Evolutionary conservation across 495 filamentous ascomycete genomes (phyloP).

Genomic region (Penicillium tannophilum): DNA sequence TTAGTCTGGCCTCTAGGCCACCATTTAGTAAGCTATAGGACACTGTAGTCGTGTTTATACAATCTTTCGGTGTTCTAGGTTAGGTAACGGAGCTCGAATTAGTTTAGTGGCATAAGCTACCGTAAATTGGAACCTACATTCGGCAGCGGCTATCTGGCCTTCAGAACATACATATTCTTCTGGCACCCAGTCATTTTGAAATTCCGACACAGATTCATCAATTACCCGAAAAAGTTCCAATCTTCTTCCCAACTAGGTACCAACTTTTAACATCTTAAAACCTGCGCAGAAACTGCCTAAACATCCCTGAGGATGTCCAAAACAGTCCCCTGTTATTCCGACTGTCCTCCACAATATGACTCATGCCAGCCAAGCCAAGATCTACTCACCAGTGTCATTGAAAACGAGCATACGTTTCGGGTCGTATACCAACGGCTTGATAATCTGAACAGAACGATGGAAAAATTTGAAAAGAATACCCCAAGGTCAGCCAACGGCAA

Average conservation of each 20-base stretch:
- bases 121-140: not conserved
- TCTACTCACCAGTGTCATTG: constrained; percentile 11
- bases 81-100: too few species aligned
- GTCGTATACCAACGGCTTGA: not conserved
- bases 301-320: not conserved
- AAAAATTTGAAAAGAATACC: not conserved
- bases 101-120: too few species aligned
- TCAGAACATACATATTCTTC: not conserved
- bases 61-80: too few species aligned
- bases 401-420: constrained; percentile 11
- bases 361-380: constrained; percentile 15
- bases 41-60: too few species aligned
- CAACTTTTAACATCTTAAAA: not conserved
- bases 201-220: not conserved
- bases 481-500: too few species aligned
- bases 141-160: not conserved
- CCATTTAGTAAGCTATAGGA: too few species aligned
- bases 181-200: too few species aligned
- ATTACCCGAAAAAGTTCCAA: not conserved
- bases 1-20: too few species aligned
- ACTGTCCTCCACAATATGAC: constrained; percentile 13
- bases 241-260: not conserved
- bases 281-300: not conserved
- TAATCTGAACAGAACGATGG: not conserved
- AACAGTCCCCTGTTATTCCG: constrained; percentile 6